Percentiles rank a stretch among this genome's conserved stretches.
phyloP scores from a whole-genome alignment of 108 stramenopile genomes.

The Fragilaria radians region DNA sequence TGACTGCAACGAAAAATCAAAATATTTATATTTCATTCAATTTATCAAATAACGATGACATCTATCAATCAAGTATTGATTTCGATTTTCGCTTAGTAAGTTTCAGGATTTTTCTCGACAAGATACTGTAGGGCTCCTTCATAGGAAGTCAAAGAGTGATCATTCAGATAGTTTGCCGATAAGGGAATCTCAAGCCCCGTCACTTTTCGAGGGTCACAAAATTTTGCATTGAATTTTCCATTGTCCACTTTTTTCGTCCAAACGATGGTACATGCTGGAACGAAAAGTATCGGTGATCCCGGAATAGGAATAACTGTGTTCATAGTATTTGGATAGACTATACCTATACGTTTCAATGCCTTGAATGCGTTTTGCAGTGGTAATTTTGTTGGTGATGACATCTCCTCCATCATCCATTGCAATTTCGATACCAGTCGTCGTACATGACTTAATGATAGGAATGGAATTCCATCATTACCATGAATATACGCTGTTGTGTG shows the following conservation, averaged over 20 bases:
- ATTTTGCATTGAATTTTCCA: not conserved
- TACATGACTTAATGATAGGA: slow-evolving; percentile 27
- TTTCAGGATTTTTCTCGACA: too few relatives aligned
- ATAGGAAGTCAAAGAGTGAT: not conserved
- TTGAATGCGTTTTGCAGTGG: not conserved
- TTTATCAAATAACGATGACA: too few relatives aligned
- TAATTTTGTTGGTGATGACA: not conserved
- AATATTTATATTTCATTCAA: too few relatives aligned
- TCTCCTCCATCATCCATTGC: slow-evolving; percentile 11
- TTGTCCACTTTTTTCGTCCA: not conserved
- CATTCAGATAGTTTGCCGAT: not conserved
- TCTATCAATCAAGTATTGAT: too few relatives aligned
- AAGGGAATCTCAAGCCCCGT: not conserved
- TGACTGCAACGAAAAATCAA: too few relatives aligned
- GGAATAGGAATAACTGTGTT: not conserved
- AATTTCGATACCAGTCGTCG: slow-evolving; percentile 17
- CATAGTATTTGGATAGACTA: not conserved
- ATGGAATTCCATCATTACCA: slow-evolving; percentile 32
- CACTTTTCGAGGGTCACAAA: slow-evolving; percentile 4
- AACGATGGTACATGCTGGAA: slow-evolving; percentile 8
- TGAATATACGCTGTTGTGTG: slow-evolving; percentile 27
- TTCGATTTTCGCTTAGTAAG: too few relatives aligned
- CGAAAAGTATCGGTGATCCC: slow-evolving; percentile 1
- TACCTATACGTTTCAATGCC: not conserved
- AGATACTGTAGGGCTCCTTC: not conserved